Evolutionary conservation across 2,329 filamentous ascomycete genomes (phyloP).

Genomic region (Aspergillus ochraceoroseus): DNA sequence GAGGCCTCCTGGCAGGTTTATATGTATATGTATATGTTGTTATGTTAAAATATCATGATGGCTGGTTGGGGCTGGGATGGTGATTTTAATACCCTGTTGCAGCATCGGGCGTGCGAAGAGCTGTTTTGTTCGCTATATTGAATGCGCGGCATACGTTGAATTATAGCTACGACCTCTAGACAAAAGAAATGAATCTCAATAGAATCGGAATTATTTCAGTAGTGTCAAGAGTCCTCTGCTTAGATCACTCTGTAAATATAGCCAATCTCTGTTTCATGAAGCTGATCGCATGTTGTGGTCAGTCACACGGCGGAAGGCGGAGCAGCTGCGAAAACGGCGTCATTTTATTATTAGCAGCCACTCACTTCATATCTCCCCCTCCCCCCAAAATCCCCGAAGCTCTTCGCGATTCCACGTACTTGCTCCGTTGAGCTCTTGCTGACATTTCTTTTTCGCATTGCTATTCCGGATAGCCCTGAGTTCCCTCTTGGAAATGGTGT

Average conservation of each 20-base stretch:
- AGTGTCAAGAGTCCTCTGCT: too few relatives aligned
- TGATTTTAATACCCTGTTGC: slow-evolving; percentile 12
- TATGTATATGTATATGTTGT: slow-evolving; percentile 2
- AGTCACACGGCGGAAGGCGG: slow-evolving; percentile 19
- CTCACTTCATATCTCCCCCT: slow-evolving; percentile 1
- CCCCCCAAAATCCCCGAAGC: too few relatives aligned
- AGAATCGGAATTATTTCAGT: too few relatives aligned
- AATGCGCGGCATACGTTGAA: too few relatives aligned
- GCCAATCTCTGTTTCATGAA: too few relatives aligned
- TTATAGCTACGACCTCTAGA: too few relatives aligned
- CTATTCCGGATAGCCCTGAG: neutral
- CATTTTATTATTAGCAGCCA: slow-evolving; percentile 7
- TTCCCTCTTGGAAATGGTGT: slow-evolving; percentile 33
- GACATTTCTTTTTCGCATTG: neutral
- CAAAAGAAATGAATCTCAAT: too few relatives aligned
- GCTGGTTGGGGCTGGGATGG: slow-evolving; percentile 3
- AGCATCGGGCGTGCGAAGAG: slow-evolving; percentile 1
- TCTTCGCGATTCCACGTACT: too few relatives aligned
- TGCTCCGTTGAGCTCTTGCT: too few relatives aligned
- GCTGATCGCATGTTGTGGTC: slow-evolving; percentile 11
- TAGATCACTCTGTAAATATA: too few relatives aligned
- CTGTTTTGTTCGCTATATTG: slow-evolving; percentile 1
- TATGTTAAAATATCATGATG: neutral
- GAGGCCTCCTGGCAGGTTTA: slow-evolving; percentile 7
- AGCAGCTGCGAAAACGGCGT: slow-evolving; percentile 18